These are phyloP conservation scores for Knufia fluminis DNA, from an alignment of 2,329 filamentous ascomycete genomes.

Conservation along the genomic window DNA sequence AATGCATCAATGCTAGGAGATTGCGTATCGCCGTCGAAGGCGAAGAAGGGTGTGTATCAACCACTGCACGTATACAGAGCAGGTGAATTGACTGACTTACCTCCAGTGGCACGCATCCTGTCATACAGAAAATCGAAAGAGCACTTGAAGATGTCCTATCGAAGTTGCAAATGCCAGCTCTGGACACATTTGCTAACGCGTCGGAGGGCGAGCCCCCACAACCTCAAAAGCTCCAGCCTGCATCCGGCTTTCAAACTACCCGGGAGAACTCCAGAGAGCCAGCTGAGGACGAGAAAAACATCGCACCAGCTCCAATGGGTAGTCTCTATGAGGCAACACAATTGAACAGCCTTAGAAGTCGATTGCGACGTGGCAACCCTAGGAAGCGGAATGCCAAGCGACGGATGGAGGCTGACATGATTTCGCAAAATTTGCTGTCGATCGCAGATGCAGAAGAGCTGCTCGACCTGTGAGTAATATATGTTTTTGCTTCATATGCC, in stretches of 20 bases:
- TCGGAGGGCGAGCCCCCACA: neutral
- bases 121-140: conserved; percentile 19
- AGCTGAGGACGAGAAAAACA: conserved; percentile 27
- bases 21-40: conserved; percentile 18
- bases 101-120: conserved; percentile 16
- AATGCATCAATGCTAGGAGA: conserved; percentile 21
- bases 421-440: conserved; percentile 18
- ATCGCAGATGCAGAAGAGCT: conserved; percentile 21
- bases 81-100: neutral
- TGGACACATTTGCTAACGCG: conserved; percentile 16
- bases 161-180: conserved; percentile 19
- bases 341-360: conserved; percentile 25
- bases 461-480: conserved; percentile 12
- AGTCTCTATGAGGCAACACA: conserved; percentile 48
- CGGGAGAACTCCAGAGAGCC: conserved; percentile 22
- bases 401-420: conserved; percentile 20
- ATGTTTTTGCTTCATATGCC: neutral
- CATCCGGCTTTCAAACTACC: conserved; percentile 15
- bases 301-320: conserved; percentile 44
- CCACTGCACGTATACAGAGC: neutral
- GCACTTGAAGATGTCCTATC: conserved; percentile 21
- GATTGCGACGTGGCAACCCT: conserved; percentile 17
- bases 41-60: conserved; percentile 15
- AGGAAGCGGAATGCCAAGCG: conserved; percentile 19
- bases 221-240: conserved; percentile 1